Conservation (phyloP, 306 rosid genomes). For the Pachyrhizus erosus region DNA sequence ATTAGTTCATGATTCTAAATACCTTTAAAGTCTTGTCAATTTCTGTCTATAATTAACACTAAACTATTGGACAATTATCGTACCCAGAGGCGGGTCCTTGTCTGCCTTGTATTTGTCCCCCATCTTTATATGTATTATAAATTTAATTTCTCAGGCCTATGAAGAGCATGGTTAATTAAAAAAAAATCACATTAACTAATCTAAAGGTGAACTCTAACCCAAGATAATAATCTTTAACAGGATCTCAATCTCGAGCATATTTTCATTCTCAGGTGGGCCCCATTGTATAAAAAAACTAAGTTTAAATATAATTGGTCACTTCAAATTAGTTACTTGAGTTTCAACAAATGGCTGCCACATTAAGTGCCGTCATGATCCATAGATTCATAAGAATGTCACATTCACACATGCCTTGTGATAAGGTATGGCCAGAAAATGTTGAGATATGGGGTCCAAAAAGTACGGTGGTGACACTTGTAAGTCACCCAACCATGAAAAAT, state of each 20-base stretch:
- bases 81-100: slow-evolving; percentile 18
- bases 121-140: not conserved
- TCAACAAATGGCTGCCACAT: slow-evolving; percentile 40
- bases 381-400: slow-evolving; percentile 46
- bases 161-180: not conserved
- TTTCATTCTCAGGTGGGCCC: slow-evolving; percentile 18
- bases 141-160: not conserved
- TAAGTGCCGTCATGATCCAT: slow-evolving; percentile 52
- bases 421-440: slow-evolving; percentile 37
- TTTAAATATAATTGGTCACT: slow-evolving; percentile 1
- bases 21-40: slow-evolving; percentile 39
- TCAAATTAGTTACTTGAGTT: slow-evolving; percentile 34
- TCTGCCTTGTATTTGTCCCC: slow-evolving; percentile 2
- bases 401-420: slow-evolving; percentile 38
- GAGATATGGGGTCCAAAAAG: slow-evolving; percentile 37
- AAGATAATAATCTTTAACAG: slow-evolving; percentile 1
- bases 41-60: slow-evolving; percentile 21
- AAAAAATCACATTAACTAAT: slow-evolving; percentile 3
- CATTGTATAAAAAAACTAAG: not conserved
- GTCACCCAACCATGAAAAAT: slow-evolving; percentile 44
- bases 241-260: slow-evolving; percentile 21
- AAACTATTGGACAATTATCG: slow-evolving; percentile 8
- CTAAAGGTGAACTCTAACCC: slow-evolving; percentile 15
- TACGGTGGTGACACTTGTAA: slow-evolving; percentile 46
- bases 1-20: slow-evolving; percentile 23